phyloP scores from a whole-genome alignment of 345 rosid species.

The Lepidium africanum region DNA sequence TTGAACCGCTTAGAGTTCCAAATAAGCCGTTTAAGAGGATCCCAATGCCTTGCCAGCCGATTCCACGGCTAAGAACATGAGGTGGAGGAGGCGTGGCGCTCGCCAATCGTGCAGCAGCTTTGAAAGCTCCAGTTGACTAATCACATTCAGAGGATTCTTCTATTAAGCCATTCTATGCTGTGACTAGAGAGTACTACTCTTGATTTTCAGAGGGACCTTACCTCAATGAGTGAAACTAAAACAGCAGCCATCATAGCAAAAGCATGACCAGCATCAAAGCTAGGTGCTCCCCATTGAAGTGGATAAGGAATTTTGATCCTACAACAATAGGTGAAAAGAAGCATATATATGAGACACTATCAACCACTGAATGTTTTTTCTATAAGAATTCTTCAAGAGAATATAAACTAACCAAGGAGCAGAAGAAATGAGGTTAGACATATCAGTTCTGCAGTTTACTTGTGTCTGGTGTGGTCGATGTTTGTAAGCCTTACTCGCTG shows the following conservation, averaged over 20 bases:
- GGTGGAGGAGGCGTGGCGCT: slow-evolving; percentile 99
- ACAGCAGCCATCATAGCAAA: slow-evolving; percentile 99
- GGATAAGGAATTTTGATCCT: slow-evolving; percentile 99
- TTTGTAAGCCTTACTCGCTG: slow-evolving; percentile 95
- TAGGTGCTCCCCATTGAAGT: slow-evolving; percentile 99
- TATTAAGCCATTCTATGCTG: background rate
- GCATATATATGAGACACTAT: background rate
- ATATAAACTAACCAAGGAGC: slow-evolving; percentile 77
- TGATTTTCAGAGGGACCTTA: slow-evolving; percentile 11
- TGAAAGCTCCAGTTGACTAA: slow-evolving; percentile 94
- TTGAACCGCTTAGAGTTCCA: slow-evolving; percentile 75
- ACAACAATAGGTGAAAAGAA: background rate
- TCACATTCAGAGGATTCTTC: background rate
- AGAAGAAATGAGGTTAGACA: slow-evolving; percentile 94
- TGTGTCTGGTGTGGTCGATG: slow-evolving; percentile 77
- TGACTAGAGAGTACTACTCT: background rate
- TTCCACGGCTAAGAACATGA: slow-evolving; percentile 96
- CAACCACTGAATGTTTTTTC: background rate
- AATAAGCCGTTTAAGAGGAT: slow-evolving; percentile 80
- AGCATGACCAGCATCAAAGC: slow-evolving; percentile 95
- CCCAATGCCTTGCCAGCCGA: slow-evolving; percentile 99
- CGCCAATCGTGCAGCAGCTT: slow-evolving; percentile 92
- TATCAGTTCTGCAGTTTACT: slow-evolving; percentile 83
- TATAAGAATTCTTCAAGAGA: background rate
- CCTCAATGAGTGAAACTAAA: slow-evolving; percentile 90